Percentiles rank a stretch among this genome's conserved stretches.
Evolutionary conservation across 768 basidiomycete species (phyloP).

Genomic region (Termitomyces titanicus): DNA sequence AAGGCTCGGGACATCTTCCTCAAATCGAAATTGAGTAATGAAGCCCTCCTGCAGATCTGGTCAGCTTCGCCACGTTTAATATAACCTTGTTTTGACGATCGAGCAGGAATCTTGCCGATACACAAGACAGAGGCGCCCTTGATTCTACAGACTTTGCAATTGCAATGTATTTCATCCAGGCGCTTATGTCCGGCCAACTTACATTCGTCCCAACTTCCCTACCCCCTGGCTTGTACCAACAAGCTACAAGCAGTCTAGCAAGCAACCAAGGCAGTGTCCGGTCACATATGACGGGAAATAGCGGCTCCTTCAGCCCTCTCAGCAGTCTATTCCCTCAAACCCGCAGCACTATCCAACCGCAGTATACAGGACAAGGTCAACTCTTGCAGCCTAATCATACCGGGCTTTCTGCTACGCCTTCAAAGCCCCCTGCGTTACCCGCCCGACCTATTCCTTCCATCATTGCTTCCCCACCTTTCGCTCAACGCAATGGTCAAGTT

Average conservation of each 20-base stretch:
- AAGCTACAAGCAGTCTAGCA: slow-evolving; percentile 49
- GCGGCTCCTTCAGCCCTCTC: slow-evolving; percentile 59
- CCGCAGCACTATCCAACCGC: slow-evolving; percentile 47
- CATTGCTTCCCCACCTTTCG: slow-evolving; percentile 22
- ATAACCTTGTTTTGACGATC: slow-evolving; percentile 3
- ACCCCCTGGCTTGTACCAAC: slow-evolving; percentile 84
- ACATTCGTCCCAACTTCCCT: slow-evolving; percentile 68
- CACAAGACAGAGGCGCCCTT: slow-evolving; percentile 83
- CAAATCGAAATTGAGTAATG: slow-evolving; percentile 83
- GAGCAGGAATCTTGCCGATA: slow-evolving; percentile 89
- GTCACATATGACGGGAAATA: slow-evolving; percentile 59
- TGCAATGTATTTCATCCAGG: slow-evolving; percentile 95
- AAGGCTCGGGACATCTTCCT: slow-evolving; percentile 89
- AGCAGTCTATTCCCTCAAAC: slow-evolving; percentile 36
- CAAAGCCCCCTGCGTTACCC: slow-evolving; percentile 33
- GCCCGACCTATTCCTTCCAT: slow-evolving; percentile 30
- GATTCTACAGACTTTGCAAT: slow-evolving; percentile 92
- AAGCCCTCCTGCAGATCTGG: slow-evolving; percentile 93
- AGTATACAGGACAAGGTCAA: slow-evolving; percentile 59
- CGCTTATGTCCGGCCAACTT: slow-evolving; percentile 78
- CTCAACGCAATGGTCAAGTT: slow-evolving; percentile 22
- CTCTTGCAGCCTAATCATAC: slow-evolving; percentile 48
- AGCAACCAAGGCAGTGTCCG: slow-evolving; percentile 30
- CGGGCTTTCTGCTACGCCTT: slow-evolving; percentile 30
- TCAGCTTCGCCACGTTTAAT: slow-evolving; percentile 26